These are phyloP conservation scores for Geotrichum histeridarum DNA, from an alignment of 1,139 yeast genomes.

Conservation along the genomic window DNA sequence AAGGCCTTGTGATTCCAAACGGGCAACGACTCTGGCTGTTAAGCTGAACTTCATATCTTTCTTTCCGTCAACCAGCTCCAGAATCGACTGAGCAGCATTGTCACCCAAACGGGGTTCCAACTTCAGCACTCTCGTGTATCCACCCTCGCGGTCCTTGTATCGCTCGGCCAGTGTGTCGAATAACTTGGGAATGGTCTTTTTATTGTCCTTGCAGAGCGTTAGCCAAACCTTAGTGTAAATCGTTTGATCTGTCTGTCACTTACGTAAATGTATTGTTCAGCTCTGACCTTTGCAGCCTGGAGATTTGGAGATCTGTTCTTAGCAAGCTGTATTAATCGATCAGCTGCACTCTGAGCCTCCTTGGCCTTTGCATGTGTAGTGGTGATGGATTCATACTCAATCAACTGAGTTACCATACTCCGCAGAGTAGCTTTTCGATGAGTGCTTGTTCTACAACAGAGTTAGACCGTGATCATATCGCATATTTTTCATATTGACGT, in stretches of 20 bases:
- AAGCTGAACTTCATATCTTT: constrained; percentile 74
- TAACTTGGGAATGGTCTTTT: constrained; percentile 52
- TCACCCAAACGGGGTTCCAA: constrained; percentile 87
- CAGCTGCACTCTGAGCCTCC: constrained; percentile 54
- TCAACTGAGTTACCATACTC: constrained; percentile 59
- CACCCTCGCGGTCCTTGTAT: constrained; percentile 61
- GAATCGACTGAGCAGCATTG: constrained; percentile 82
- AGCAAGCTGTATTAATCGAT: constrained; percentile 52
- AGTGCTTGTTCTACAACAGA: constrained; percentile 35
- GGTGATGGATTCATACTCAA: constrained; percentile 61
- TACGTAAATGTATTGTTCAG: constrained; percentile 28
- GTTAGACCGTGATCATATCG: not conserved
- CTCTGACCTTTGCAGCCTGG: constrained; percentile 27
- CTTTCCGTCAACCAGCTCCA: constrained; percentile 80
- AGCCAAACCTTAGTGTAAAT: constrained; percentile 10
- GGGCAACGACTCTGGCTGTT: constrained; percentile 74
- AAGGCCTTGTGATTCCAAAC: constrained; percentile 62
- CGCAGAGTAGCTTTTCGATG: constrained; percentile 53
- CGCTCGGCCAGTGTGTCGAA: constrained; percentile 60
- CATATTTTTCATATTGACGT: not conserved
- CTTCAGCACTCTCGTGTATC: constrained; percentile 79
- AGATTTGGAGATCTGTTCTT: constrained; percentile 32
- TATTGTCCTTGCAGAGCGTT: constrained; percentile 38
- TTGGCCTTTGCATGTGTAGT: constrained; percentile 72
- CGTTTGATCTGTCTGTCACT: constrained; percentile 9